Conservation (phyloP, 345 rosid genomes). For the Acer yangbiense region DNA sequence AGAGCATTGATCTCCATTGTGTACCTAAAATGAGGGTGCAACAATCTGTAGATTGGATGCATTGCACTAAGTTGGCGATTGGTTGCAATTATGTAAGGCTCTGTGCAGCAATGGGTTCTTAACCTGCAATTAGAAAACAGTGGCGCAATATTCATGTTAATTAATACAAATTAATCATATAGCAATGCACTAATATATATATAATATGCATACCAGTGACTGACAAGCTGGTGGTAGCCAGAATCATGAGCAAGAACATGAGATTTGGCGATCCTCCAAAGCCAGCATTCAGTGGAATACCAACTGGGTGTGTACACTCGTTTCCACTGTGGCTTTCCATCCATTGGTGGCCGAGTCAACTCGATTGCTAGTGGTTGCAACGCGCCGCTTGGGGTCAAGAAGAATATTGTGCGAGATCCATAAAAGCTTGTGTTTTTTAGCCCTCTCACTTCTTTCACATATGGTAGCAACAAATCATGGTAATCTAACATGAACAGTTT, state of each 20-base stretch:
- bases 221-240: slow-evolving; percentile 68
- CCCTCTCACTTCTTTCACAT: slow-evolving; percentile 62
- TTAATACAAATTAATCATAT: no score
- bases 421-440: slow-evolving; percentile 49
- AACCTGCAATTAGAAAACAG: slow-evolving; percentile 42
- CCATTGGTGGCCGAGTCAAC: slow-evolving; percentile 60
- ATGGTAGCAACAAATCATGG: slow-evolving; percentile 66
- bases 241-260: slow-evolving; percentile 74
- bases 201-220: slow-evolving; percentile 57
- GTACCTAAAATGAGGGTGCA: slow-evolving; percentile 81
- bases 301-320: slow-evolving; percentile 46
- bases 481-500: slow-evolving; percentile 59
- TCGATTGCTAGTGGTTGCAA: slow-evolving; percentile 66
- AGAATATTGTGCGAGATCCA: slow-evolving; percentile 72
- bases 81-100: slow-evolving; percentile 72
- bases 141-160: neutral
- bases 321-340: slow-evolving; percentile 68
- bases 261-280: slow-evolving; percentile 74
- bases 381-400: slow-evolving; percentile 51
- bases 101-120: slow-evolving; percentile 65
- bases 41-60: slow-evolving; percentile 67
- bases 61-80: slow-evolving; percentile 68
- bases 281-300: slow-evolving; percentile 59
- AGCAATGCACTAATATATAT: no score
- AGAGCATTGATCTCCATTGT: slow-evolving; percentile 80